Percentiles rank a stretch among this genome's conserved stretches.
These are phyloP conservation scores for Hirschfeldia incana DNA, from an alignment of 345 rosid genomes.

Conservation along the genomic window DNA sequence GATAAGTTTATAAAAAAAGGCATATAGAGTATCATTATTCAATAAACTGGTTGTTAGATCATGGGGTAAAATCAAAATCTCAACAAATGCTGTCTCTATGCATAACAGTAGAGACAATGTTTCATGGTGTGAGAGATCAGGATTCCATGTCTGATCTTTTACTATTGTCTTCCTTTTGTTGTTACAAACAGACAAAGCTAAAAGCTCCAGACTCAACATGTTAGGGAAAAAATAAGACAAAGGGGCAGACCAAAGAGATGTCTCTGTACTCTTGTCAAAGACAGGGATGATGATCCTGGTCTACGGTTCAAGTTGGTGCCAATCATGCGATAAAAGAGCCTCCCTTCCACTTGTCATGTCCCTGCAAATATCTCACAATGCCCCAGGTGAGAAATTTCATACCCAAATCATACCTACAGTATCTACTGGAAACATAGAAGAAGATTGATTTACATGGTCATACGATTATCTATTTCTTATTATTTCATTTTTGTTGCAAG, in stretches of 20 bases:
- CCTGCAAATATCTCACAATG: conserved; percentile 44
- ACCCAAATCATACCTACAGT: not conserved
- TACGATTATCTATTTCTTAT: not conserved
- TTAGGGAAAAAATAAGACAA: conserved; percentile 29
- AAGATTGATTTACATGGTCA: not conserved
- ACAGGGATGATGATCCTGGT: conserved; percentile 40
- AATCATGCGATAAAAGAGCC: conserved; percentile 43
- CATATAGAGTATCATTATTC: not conserved
- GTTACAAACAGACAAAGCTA: conserved; percentile 32
- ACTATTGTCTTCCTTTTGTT: conserved; percentile 42
- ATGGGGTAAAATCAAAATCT: conserved; percentile 29
- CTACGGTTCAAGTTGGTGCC: conserved; percentile 47
- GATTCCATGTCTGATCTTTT: conserved; percentile 40
- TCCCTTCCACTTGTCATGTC: conserved; percentile 43
- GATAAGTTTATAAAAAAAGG: conserved; percentile 10
- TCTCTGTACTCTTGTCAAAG: conserved; percentile 43
- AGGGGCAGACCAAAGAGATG: conserved; percentile 47
- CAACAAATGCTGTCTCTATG: conserved; percentile 12
- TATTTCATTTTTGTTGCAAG: conserved; percentile 14
- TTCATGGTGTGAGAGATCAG: conserved; percentile 36
- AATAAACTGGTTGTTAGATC: not conserved
- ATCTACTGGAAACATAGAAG: not conserved
- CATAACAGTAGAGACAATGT: conserved; percentile 27
- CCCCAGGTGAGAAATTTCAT: conserved; percentile 32
- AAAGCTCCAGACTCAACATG: conserved; percentile 44